Conservation (phyloP, 768 basidiomycete species). For the Lyophyllum semitale region DNA sequence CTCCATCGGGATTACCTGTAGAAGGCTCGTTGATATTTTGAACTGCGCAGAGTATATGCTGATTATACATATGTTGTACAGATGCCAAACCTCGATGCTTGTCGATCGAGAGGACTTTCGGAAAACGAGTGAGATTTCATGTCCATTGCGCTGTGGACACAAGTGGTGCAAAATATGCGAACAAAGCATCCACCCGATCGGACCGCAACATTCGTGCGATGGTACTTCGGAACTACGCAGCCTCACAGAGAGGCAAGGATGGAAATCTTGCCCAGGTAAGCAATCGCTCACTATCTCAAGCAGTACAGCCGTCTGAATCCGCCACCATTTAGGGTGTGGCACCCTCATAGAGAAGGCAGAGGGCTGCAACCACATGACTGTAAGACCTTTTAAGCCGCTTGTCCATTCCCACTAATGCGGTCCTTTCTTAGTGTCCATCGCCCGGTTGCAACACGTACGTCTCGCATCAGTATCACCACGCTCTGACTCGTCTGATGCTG, state of each 20-base stretch:
- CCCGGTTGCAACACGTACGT: conserved; percentile 57
- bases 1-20: conserved; percentile 49
- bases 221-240: conserved; percentile 54
- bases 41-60: neutral
- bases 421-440: conserved; percentile 43
- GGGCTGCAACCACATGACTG: conserved; percentile 64
- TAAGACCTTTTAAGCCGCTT: conserved; percentile 29
- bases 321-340: conserved; percentile 35
- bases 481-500: too few relatives aligned
- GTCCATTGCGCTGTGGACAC: conserved; percentile 51
- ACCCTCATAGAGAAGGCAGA: conserved; percentile 51
- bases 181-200: conserved; percentile 38
- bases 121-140: conserved; percentile 41
- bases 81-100: conserved; percentile 49
- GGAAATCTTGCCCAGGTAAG: conserved; percentile 64
- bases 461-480: neutral
- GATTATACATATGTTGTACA: conserved; percentile 19
- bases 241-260: conserved; percentile 55
- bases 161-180: conserved; percentile 67
- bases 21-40: conserved; percentile 36
- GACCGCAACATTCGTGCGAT: conserved; percentile 54
- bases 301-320: conserved; percentile 7
- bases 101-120: conserved; percentile 53
- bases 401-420: neutral
- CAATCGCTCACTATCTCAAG: too few relatives aligned